These are phyloP conservation scores for Candida gorgasii DNA, from an alignment of 805 yeast genomes.

Conservation along the genomic window DNA sequence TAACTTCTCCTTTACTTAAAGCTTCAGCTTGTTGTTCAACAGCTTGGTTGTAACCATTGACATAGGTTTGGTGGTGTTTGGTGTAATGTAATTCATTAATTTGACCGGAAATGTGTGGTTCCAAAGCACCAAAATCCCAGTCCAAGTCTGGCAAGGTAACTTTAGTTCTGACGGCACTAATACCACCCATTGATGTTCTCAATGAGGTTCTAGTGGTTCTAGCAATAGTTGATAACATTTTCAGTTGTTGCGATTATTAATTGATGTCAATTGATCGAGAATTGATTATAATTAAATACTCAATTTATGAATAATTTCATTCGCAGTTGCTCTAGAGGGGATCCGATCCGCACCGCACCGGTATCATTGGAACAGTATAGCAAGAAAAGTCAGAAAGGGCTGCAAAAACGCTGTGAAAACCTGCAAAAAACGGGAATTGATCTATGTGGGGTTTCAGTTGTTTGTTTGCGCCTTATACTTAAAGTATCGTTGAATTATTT, in stretches of 20 bases:
- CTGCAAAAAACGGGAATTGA: too few species aligned
- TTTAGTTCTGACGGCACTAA: conserved; percentile 27
- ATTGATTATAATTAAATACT: neutral
- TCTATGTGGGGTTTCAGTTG: too few species aligned
- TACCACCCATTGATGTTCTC: neutral
- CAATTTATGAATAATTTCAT: neutral
- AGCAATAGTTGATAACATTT: conserved; percentile 6
- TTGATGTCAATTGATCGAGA: conserved; percentile 1
- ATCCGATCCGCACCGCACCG: neutral
- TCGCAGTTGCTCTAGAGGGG: conserved; percentile 4
- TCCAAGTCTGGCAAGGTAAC: conserved; percentile 45
- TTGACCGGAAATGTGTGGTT: conserved; percentile 47
- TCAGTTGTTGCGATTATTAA: neutral
- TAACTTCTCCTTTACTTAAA: conserved; percentile 24
- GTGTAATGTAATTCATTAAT: conserved; percentile 50
- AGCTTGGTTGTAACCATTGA: conserved; percentile 47
- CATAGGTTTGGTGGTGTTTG: conserved; percentile 54
- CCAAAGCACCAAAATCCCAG: conserved; percentile 48
- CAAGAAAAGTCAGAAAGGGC: too few species aligned
- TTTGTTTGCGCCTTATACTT: too few species aligned
- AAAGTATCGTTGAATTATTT: too few species aligned
- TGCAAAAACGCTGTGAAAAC: too few species aligned
- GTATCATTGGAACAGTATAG: too few species aligned
- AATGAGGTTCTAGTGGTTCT: neutral
- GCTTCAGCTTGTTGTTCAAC: conserved; percentile 35